Conservation (phyloP, 208 protist species). For the Acanthamoeba royreba region DNA sequence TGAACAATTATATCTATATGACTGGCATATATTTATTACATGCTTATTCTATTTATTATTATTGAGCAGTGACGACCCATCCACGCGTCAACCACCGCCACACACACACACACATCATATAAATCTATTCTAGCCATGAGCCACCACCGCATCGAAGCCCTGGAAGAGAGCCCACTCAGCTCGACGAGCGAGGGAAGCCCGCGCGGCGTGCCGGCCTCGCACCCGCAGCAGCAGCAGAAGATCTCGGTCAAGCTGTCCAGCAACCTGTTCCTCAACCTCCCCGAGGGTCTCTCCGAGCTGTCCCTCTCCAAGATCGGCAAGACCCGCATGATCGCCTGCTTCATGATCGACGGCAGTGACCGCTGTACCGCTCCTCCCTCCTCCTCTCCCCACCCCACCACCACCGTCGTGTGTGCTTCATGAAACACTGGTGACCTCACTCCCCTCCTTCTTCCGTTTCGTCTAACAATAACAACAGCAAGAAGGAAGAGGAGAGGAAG, state of each 20-base stretch:
- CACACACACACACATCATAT: too few species aligned
- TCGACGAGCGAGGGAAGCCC: neutral
- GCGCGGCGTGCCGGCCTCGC: neutral
- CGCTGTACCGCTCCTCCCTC: neutral
- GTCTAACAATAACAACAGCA: too few species aligned
- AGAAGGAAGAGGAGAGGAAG: too few species aligned
- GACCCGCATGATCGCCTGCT: neutral
- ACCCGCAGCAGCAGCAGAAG: neutral
- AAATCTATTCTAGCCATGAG: too few species aligned
- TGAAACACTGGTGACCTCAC: neutral
- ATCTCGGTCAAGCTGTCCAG: neutral
- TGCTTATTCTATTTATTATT: too few species aligned
- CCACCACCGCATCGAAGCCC: neutral
- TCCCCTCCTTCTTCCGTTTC: neutral
- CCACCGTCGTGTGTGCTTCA: neutral
- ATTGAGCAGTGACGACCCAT: too few species aligned
- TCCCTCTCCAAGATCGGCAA: neutral
- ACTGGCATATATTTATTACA: too few species aligned
- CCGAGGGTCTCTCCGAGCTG: neutral
- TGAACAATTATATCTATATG: too few species aligned
- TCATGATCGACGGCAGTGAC: slow-evolving; percentile 12
- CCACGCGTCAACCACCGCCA: too few species aligned
- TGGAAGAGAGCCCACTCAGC: neutral
- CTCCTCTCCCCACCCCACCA: too few species aligned
- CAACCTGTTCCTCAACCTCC: neutral